A percentile compares a stretch with the other conserved stretches of the same genome.
Evolutionary conservation across 208 protist genomes (phyloP).

Genomic region (Giardia muris): DNA sequence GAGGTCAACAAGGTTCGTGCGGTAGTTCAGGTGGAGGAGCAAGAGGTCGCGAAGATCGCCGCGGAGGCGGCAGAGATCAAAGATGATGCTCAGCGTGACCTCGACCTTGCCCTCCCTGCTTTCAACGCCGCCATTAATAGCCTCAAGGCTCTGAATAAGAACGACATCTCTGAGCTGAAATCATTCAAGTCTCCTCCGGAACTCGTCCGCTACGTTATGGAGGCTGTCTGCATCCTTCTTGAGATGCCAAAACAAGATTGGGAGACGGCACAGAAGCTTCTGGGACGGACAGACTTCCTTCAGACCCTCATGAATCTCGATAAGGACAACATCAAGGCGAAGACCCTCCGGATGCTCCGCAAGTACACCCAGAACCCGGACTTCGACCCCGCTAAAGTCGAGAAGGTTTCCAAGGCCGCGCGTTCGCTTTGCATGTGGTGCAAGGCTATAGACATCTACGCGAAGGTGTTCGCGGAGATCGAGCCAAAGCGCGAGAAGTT

Average conservation of each 20-base stretch:
- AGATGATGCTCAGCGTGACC: conserved; percentile 63
- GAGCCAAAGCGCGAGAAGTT: conserved; percentile 75
- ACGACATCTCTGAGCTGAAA: conserved; percentile 75
- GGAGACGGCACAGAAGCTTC: conserved; percentile 17
- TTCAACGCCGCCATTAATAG: conserved; percentile 66
- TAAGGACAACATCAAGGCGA: conserved; percentile 72
- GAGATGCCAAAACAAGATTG: conserved; percentile 42
- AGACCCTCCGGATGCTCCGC: conserved; percentile 63
- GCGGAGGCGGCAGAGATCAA: conserved; percentile 61
- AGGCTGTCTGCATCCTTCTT: conserved; percentile 83
- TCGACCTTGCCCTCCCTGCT: conserved; percentile 72
- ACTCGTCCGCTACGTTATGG: conserved; percentile 73
- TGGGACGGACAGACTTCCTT: conserved; percentile 60
- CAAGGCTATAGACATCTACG: conserved; percentile 76
- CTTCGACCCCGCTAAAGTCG: conserved; percentile 70
- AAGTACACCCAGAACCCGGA: conserved; percentile 73
- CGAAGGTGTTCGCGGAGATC: conserved; percentile 63
- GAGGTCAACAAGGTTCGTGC: conserved; percentile 64
- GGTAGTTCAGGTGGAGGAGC: conserved; percentile 64
- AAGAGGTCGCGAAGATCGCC: conserved; percentile 61
- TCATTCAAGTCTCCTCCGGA: conserved; percentile 69
- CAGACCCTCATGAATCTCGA: conserved; percentile 71
- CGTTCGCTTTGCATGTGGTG: conserved; percentile 79
- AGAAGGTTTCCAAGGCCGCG: conserved; percentile 69
- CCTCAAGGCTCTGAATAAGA: conserved; percentile 70